Percentiles rank a stretch among this genome's conserved stretches.
These are phyloP conservation scores for Fomitopsis palustris DNA, from an alignment of 1,284 basidiomycete species.

Conservation along the genomic window DNA sequence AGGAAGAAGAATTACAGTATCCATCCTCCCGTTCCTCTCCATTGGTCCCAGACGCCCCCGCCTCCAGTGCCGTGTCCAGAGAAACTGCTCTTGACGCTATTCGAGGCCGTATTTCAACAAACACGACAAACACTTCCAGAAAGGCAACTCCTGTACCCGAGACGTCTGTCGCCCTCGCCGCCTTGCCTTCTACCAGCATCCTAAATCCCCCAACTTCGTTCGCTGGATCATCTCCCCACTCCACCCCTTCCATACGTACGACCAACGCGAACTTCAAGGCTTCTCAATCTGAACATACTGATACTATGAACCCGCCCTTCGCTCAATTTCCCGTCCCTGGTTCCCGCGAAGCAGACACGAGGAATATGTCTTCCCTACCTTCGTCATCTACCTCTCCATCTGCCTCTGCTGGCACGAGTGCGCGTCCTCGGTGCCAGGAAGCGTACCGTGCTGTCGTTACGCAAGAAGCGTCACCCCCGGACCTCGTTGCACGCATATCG, in stretches of 20 bases:
- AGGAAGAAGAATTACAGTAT: slow-evolving; percentile 5
- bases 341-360: neutral
- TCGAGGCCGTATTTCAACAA: neutral
- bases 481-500: slow-evolving; percentile 7
- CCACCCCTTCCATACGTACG: neutral
- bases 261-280: neutral
- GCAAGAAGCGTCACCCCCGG: slow-evolving; percentile 5
- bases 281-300: neutral
- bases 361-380: neutral
- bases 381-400: neutral
- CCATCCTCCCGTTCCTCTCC: slow-evolving; percentile 12
- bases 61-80: neutral
- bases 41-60: neutral
- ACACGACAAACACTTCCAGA: neutral
- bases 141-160: neutral
- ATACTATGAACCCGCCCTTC: neutral
- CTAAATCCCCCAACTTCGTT: neutral
- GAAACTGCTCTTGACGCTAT: neutral
- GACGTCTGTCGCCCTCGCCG: neutral
- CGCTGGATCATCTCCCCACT: neutral
- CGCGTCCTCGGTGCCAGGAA: neutral
- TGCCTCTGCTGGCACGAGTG: neutral
- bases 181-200: neutral
- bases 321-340: neutral
- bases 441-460: neutral